phyloP scores from a whole-genome alignment of 202 grass and related monocot species.

The Setaria viridis region DNA sequence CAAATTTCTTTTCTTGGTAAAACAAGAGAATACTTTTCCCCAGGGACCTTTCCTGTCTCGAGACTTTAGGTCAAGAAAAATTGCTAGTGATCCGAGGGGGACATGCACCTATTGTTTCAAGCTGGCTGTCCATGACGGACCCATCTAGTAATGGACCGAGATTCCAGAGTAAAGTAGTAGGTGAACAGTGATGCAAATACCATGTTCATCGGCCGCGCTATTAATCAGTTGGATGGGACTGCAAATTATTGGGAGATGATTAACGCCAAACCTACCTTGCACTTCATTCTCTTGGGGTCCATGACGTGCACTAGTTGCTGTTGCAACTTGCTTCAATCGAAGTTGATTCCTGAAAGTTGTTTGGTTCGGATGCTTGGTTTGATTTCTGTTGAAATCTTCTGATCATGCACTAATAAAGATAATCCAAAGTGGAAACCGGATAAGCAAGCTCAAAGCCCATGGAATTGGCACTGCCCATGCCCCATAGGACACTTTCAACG shows the following conservation, averaged over 20 bases:
- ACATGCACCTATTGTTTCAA: conserved; percentile 18
- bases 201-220: conserved; percentile 31
- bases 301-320: not conserved
- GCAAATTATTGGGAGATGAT: conserved; percentile 45
- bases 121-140: conserved; percentile 12
- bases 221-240: conserved; percentile 18
- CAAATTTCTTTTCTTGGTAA: conserved; percentile 28
- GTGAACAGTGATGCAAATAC: conserved; percentile 23
- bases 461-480: not conserved
- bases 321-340: not conserved
- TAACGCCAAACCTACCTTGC: conserved; percentile 29
- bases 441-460: not conserved
- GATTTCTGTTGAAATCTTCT: not conserved
- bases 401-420: not conserved
- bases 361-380: not conserved
- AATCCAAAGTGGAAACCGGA: not conserved
- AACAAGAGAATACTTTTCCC: conserved; percentile 10
- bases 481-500: not conserved
- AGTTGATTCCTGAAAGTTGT: not conserved
- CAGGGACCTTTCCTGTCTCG: not conserved
- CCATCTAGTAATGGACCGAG: not conserved
- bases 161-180: conserved; percentile 11
- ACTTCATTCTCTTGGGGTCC: conserved; percentile 2
- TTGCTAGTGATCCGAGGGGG: not conserved
- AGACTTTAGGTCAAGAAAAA: conserved; percentile 7